Evolutionary conservation across 2,329 filamentous ascomycete genomes (phyloP).

Genomic region (Aspergillus tubingensis): DNA sequence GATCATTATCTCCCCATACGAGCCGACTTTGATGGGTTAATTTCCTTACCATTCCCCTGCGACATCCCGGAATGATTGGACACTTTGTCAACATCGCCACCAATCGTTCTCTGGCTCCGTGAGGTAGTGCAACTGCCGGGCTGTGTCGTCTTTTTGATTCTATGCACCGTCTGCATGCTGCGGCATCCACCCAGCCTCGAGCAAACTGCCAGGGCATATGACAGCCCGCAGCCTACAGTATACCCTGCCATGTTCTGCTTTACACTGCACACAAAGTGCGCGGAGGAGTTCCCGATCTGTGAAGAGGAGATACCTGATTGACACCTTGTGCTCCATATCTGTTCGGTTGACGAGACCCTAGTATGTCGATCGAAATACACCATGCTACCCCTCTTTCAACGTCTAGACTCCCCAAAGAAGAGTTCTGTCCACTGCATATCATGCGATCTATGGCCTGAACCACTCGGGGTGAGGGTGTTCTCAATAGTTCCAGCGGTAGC

Average conservation of each 20-base stretch:
- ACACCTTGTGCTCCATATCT: not conserved
- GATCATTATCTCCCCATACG: not conserved
- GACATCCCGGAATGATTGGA: not conserved
- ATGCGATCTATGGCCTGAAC: not conserved
- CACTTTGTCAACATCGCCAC: not conserved
- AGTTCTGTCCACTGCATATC: not conserved
- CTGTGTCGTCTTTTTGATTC: not conserved
- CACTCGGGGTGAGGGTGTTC: not conserved
- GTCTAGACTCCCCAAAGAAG: not conserved
- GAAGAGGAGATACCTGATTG: not conserved
- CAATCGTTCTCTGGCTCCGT: not conserved
- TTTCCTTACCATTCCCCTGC: not conserved
- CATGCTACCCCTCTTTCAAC: not conserved
- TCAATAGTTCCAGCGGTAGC: not conserved
- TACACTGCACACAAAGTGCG: not conserved
- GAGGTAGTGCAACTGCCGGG: not conserved
- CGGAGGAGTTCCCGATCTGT: not conserved
- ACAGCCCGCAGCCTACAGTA: not conserved
- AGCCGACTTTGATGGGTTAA: not conserved
- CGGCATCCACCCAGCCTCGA: not conserved
- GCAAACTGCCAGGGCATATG: not conserved
- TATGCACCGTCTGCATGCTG: not conserved
- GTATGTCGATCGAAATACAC: not conserved
- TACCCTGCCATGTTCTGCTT: not conserved
- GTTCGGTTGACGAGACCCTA: not conserved